Percentiles rank a stretch among this genome's conserved stretches.
phyloP scores from a whole-genome alignment of 2,329 filamentous ascomycete genomes.

The Drechslerella coelobrocha region DNA sequence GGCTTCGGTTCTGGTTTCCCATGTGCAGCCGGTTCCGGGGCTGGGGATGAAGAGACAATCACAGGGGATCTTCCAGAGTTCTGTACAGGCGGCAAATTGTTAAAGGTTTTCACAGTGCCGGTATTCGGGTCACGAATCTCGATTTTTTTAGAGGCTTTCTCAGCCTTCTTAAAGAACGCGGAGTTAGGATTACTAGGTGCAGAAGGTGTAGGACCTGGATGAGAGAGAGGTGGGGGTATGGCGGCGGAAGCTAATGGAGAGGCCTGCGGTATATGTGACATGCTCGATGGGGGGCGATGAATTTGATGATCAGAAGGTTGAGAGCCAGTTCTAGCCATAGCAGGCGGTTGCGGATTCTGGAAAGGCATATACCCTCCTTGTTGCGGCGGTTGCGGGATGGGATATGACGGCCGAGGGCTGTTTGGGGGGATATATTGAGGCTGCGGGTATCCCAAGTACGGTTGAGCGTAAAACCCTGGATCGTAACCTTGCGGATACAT shows the following conservation, averaged over 20 bases:
- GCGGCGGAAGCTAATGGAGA: slow-evolving; percentile 59
- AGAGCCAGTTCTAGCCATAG: slow-evolving; percentile 83
- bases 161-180: slow-evolving; percentile 65
- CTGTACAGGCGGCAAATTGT: slow-evolving; percentile 61
- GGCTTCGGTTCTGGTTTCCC: slow-evolving; percentile 72
- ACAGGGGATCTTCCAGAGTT: slow-evolving; percentile 68
- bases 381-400: slow-evolving; percentile 63
- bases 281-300: slow-evolving; percentile 70
- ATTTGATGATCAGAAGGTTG: slow-evolving; percentile 69
- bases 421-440: slow-evolving; percentile 59
- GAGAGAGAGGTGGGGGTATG: slow-evolving; percentile 57
- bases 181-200: slow-evolving; percentile 64
- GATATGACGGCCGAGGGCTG: slow-evolving; percentile 61
- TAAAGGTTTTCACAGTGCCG: slow-evolving; percentile 48
- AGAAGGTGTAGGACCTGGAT: slow-evolving; percentile 61
- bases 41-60: slow-evolving; percentile 74
- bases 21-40: slow-evolving; percentile 69
- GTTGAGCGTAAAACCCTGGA: slow-evolving; percentile 56
- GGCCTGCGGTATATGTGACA: slow-evolving; percentile 67
- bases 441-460: slow-evolving; percentile 34
- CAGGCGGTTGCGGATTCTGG: slow-evolving; percentile 65
- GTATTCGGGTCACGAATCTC: slow-evolving; percentile 52
- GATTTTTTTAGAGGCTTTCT: slow-evolving; percentile 58
- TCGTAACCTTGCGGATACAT: slow-evolving; percentile 51
- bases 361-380: slow-evolving; percentile 62